These are phyloP conservation scores for Fusarium phyllophilum DNA, from an alignment of 2,329 filamentous ascomycete genomes.

Conservation along the genomic window DNA sequence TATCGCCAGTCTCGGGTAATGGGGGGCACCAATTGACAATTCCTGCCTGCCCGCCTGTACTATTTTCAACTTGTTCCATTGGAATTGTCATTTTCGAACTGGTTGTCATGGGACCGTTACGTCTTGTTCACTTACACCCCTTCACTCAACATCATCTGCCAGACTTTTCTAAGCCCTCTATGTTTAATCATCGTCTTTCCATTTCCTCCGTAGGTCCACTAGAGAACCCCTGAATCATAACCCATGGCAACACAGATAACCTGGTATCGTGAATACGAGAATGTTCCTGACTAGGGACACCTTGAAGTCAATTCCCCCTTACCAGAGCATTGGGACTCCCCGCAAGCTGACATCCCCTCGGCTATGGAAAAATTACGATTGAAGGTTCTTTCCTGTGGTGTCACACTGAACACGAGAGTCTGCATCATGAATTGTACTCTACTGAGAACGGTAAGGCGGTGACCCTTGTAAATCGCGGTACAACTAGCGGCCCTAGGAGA, in stretches of 20 bases:
- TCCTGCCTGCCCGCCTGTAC: not conserved
- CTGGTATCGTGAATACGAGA: slow-evolving; percentile 28
- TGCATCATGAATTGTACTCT: not conserved
- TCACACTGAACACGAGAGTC: slow-evolving; percentile 9
- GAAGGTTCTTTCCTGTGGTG: slow-evolving; percentile 1
- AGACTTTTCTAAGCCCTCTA: not conserved
- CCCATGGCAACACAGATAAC: slow-evolving; percentile 19
- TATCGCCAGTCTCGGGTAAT: slow-evolving; percentile 13
- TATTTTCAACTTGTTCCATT: not conserved
- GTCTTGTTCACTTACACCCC: not conserved
- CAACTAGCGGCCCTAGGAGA: not conserved
- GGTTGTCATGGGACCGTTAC: not conserved
- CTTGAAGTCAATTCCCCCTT: slow-evolving; percentile 8
- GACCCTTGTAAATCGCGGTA: not conserved
- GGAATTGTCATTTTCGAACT: not conserved
- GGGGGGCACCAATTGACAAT: not conserved
- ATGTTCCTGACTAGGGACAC: slow-evolving; percentile 24
- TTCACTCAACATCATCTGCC: not conserved
- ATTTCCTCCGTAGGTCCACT: not conserved
- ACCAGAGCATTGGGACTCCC: slow-evolving; percentile 7
- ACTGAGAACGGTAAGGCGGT: not conserved
- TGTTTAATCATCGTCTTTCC: not conserved
- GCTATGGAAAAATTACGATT: not conserved
- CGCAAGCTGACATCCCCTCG: not conserved
- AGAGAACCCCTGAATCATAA: slow-evolving; percentile 3